Evolutionary conservation across 768 basidiomycete genomes (phyloP).

Genomic region (Podaxis sp.): DNA sequence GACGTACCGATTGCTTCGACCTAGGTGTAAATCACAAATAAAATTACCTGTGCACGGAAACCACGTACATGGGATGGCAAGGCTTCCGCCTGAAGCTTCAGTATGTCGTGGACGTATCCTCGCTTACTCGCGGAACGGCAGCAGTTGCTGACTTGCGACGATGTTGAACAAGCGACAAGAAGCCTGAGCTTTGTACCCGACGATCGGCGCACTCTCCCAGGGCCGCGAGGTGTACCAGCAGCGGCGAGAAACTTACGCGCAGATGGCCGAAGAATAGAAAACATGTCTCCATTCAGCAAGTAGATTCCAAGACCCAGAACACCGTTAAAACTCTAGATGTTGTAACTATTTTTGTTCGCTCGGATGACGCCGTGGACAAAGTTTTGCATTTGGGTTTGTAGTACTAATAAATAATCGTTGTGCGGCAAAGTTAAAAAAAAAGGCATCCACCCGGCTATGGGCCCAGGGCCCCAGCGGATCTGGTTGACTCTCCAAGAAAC

Average conservation of each 20-base stretch:
- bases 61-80: too few relatives aligned
- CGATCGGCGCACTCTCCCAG: neutral
- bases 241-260: neutral
- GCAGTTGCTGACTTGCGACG: neutral
- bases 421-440: too few relatives aligned
- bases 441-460: too few relatives aligned
- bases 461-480: too few relatives aligned
- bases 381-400: too few relatives aligned
- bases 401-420: too few relatives aligned
- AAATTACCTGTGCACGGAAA: too few relatives aligned
- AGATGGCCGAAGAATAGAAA: neutral
- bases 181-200: neutral
- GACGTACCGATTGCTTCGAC: too few relatives aligned
- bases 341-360: neutral
- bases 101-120: neutral
- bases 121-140: neutral
- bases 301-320: neutral
- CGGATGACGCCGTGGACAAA: neutral
- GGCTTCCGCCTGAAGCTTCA: neutral
- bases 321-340: neutral
- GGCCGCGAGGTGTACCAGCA: neutral
- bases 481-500: too few relatives aligned
- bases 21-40: too few relatives aligned
- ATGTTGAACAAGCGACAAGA: neutral
- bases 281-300: neutral